A percentile compares a stretch with the other conserved stretches of the same genome.
Conservation (phyloP, 768 basidiomycete species). For the Kwoniella shandongensis region DNA sequence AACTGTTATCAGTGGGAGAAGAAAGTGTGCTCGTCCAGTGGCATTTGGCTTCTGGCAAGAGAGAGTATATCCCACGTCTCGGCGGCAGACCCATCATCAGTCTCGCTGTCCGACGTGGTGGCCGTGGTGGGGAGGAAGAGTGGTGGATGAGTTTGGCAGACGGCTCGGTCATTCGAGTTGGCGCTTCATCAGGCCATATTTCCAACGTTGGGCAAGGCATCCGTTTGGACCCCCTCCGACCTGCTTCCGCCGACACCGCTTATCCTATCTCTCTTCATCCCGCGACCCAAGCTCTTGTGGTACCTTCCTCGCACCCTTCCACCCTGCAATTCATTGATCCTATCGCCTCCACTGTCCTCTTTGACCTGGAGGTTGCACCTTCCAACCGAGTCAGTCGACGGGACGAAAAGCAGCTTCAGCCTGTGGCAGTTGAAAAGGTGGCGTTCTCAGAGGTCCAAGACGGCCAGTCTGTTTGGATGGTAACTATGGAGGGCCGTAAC, state of each 20-base stretch:
- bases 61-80: constrained; percentile 88
- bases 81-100: constrained; percentile 80
- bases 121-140: constrained; percentile 68
- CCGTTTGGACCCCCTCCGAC: constrained; percentile 78
- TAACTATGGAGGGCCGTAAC: constrained; percentile 76
- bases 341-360: constrained; percentile 65
- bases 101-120: constrained; percentile 53
- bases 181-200: constrained; percentile 69
- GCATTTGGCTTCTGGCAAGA: constrained; percentile 84
- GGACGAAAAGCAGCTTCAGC: constrained; percentile 73
- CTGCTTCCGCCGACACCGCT: constrained; percentile 20
- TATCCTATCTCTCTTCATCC: constrained; percentile 76
- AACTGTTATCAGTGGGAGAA: constrained; percentile 89
- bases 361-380: constrained; percentile 88
- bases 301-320: constrained; percentile 92
- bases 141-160: constrained; percentile 81
- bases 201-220: constrained; percentile 55
- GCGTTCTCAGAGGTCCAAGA: constrained; percentile 59
- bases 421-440: constrained; percentile 70
- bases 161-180: constrained; percentile 74
- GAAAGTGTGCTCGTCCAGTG: constrained; percentile 96
- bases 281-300: constrained; percentile 70
- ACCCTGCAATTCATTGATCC: constrained; percentile 90
- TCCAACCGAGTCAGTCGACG: constrained; percentile 83
- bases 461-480: constrained; percentile 78